Conservation (phyloP, 805 yeast species). For the Kluyveromyces lactis region DNA sequence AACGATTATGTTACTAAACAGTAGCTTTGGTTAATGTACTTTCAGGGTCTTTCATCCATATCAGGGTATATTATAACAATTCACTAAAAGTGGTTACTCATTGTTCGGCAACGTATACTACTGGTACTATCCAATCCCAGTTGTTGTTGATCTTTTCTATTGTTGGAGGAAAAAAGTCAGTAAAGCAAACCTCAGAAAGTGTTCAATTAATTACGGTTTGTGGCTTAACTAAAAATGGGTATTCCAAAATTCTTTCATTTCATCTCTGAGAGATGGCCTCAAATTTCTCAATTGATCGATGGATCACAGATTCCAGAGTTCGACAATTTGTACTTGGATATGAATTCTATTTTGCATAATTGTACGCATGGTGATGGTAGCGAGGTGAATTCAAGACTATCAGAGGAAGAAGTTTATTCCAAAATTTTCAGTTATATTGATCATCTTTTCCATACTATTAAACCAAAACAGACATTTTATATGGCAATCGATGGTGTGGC, state of each 20-base stretch:
- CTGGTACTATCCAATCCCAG: too few relatives aligned
- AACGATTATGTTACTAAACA: too few relatives aligned
- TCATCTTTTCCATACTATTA: slow-evolving; percentile 79
- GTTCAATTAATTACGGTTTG: too few relatives aligned
- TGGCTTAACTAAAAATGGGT: slow-evolving; percentile 44
- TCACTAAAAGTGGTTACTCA: too few relatives aligned
- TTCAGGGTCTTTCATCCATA: too few relatives aligned
- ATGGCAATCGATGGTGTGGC: slow-evolving; percentile 99
- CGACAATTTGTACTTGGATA: slow-evolving; percentile 90
- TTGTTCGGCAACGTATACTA: too few relatives aligned
- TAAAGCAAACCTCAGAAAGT: too few relatives aligned
- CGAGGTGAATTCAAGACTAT: slow-evolving; percentile 52
- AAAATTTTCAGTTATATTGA: slow-evolving; percentile 93
- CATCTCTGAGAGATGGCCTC: slow-evolving; percentile 98
- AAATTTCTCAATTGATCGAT: slow-evolving; percentile 78
- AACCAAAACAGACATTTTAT: slow-evolving; percentile 78
- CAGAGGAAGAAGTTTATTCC: slow-evolving; percentile 87
- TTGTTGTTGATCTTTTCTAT: too few relatives aligned
- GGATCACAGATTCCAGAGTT: slow-evolving; percentile 83
- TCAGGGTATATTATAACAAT: too few relatives aligned
- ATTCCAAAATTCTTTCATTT: slow-evolving; percentile 95
- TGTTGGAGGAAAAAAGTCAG: too few relatives aligned
- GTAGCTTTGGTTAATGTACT: too few relatives aligned
- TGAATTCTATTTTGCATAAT: slow-evolving; percentile 92
- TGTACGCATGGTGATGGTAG: slow-evolving; percentile 85